These are phyloP conservation scores for Talaromyces stipitatus DNA, from an alignment of 495 filamentous ascomycete species.

Conservation along the genomic window DNA sequence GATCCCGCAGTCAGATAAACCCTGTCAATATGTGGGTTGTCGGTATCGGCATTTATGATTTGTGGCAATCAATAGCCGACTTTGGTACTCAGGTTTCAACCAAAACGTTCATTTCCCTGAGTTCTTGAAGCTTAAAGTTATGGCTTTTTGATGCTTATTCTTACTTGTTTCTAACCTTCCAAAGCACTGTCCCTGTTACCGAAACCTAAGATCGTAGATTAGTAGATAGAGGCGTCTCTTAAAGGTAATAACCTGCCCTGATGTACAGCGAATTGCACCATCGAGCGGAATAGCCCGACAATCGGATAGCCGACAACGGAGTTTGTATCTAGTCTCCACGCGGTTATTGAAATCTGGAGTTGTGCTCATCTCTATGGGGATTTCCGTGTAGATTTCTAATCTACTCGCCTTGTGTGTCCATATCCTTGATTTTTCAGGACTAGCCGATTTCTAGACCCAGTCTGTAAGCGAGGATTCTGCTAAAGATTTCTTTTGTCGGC, in stretches of 20 bases:
- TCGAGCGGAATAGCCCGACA: neutral
- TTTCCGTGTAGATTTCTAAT: no score
- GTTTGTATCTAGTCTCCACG: neutral
- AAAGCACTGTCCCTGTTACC: neutral
- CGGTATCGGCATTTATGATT: no score
- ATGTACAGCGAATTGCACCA: no score
- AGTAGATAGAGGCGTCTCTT: no score
- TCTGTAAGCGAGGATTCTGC: neutral
- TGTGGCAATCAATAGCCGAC: neutral
- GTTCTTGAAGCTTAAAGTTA: neutral
- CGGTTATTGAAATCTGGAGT: neutral
- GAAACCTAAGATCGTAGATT: no score
- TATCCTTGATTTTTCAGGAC: neutral
- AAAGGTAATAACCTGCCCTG: no score
- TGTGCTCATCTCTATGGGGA: neutral
- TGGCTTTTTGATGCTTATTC: neutral
- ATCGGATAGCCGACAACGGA: neutral
- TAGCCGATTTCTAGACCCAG: neutral
- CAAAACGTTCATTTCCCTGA: neutral
- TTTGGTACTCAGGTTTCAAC: no score
- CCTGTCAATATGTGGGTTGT: no score
- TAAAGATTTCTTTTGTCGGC: neutral
- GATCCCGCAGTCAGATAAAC: no score
- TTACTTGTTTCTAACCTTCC: neutral
- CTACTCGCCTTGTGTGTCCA: neutral